These are phyloP conservation scores for Microcyclospora pomicola DNA, from an alignment of 2,329 filamentous ascomycete species.

Conservation along the genomic window DNA sequence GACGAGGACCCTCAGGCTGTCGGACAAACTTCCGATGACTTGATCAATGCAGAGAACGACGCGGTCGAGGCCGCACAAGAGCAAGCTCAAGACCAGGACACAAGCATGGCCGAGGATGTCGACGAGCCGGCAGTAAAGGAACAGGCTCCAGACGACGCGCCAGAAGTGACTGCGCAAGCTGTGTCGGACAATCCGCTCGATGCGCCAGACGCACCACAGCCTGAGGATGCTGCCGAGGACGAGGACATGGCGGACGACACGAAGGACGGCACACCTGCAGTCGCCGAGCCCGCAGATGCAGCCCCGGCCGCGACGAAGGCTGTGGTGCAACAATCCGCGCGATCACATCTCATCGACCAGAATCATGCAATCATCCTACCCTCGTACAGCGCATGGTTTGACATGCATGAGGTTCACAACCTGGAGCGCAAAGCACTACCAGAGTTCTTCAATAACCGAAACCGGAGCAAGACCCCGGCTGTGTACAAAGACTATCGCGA, in stretches of 20 bases:
- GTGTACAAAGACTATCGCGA: constrained; percentile 99
- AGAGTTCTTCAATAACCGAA: constrained; percentile 97
- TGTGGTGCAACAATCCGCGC: constrained; percentile 68
- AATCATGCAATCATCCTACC: constrained; percentile 92
- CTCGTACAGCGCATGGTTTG: constrained; percentile 97
- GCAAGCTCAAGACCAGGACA: constrained; percentile 18
- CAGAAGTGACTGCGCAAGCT: constrained; percentile 5
- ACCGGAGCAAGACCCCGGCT: constrained; percentile 91
- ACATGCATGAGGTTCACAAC: constrained; percentile 84
- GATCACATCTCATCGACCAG: constrained; percentile 82
- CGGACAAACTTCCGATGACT: constrained; percentile 21
- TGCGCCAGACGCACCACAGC: constrained; percentile 21
- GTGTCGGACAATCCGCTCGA: constrained; percentile 27
- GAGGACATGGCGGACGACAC: constrained; percentile 46
- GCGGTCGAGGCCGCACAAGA: constrained; percentile 17
- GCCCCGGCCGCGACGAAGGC: constrained; percentile 55
- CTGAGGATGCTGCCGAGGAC: constrained; percentile 20
- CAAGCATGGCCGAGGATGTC: constrained; percentile 21
- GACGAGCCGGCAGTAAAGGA: constrained; percentile 10
- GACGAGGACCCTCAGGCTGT: constrained; percentile 19
- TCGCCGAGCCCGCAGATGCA: constrained; percentile 1
- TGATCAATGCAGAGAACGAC: constrained; percentile 24
- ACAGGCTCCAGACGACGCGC: constrained; percentile 7
- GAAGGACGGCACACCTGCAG: constrained; percentile 27
- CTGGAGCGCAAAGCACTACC: constrained; percentile 90